phyloP scores from a whole-genome alignment of 2,329 filamentous ascomycete genomes.

The Diaporthe capsici region DNA sequence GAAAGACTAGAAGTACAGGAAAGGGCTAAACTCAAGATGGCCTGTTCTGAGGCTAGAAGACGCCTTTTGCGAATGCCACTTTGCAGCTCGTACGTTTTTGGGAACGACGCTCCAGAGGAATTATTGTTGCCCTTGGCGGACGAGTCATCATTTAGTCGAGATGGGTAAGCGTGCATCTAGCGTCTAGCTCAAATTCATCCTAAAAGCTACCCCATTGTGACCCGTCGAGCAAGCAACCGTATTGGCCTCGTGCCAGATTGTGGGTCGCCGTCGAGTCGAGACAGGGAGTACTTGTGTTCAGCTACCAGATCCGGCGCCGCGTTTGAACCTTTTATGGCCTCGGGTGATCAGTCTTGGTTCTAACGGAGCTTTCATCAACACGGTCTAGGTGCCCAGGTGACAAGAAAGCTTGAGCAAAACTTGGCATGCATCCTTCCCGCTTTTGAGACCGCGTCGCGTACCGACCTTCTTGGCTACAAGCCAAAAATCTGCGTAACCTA shows the following conservation, averaged over 20 bases:
- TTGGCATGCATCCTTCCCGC: constrained; percentile 14
- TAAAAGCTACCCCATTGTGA: neutral
- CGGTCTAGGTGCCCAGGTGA: neutral
- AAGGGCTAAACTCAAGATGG: no score
- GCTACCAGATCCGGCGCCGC: neutral
- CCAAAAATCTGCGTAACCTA: neutral
- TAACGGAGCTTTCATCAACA: neutral
- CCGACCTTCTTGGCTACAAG: neutral
- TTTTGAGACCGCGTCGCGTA: neutral
- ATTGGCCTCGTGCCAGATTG: neutral
- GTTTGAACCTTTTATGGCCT: neutral
- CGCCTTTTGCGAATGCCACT: neutral
- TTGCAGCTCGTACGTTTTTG: neutral
- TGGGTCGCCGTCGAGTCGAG: neutral
- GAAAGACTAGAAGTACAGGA: neutral
- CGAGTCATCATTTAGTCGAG: neutral
- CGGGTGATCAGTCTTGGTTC: neutral
- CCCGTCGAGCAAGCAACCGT: no score
- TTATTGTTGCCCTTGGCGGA: neutral
- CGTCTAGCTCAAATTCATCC: neutral
- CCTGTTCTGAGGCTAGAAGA: no score
- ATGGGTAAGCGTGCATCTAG: neutral
- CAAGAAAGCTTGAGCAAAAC: constrained; percentile 2
- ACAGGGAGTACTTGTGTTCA: neutral
- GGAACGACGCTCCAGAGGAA: neutral